Base-by-base conservation (phyloP, 805 yeast genomes). In the Kodamaea kakaduensis region DNA sequence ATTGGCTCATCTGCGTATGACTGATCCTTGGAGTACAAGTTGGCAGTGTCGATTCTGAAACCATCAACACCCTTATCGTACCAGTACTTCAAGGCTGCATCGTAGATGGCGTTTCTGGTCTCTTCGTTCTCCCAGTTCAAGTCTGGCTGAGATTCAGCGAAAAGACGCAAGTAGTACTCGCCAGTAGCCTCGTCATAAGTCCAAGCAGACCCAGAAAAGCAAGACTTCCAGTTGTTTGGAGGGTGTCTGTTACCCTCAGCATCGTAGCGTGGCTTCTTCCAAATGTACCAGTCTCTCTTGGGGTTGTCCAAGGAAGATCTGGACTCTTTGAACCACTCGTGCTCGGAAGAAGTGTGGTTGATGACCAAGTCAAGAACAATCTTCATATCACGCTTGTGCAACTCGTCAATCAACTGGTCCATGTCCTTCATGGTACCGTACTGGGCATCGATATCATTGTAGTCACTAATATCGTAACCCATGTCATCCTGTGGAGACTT, bases 381-480 rank as follows among this genome's bases (percentile, higher is more conserved):
- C 43, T 61, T 71, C 67, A 76, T 64, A 19, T 69, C 77, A 21
- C 77, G 54, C 26, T 58, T 46, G 47, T 77, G 78, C 21, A 60
- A 44, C 40, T 64, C 75, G n/a, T 56, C 51, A 42, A 76, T 67
- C 51, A 76, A 62, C 17, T 49, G 41, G 45, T 72, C 73, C 65
- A 72, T 67, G 45, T 73, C 78, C 38, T 69, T 69, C 54, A 74
- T 49, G 5, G 77, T 66, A 24, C 82, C 83, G 50, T 72, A 76
- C 39, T 61, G 58, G 13, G 72, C 68, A 51, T 75, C 67, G 17
- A 77, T 65, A n/a, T 54, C 62, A 51, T 71, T 65, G 55, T 76
- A 77, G 53, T 76, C 68, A 14, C 72, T 54, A 46, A 77, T 73
- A 48, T 76, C 81, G 50, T 75, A 76, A 3, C 82, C 82, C 81